Percentiles rank a stretch among this genome's conserved stretches.
Conservation (phyloP, 176 grass and related monocot genomes). For the Bolboschoenus planiculmis region DNA sequence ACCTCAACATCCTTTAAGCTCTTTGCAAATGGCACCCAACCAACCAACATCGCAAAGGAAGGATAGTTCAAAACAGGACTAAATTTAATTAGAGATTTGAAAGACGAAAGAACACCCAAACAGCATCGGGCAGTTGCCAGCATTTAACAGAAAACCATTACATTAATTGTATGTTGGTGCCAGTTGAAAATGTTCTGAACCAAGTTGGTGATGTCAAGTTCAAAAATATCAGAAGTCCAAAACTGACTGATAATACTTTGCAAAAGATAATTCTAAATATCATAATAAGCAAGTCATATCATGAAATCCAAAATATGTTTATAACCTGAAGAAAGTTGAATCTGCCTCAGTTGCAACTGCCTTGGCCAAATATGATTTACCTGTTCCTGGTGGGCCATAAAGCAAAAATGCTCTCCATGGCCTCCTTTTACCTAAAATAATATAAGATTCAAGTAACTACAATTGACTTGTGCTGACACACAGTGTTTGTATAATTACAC, state of each 20-base stretch:
- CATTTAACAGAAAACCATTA: background rate
- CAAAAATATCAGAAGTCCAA: background rate
- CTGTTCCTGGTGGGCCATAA: slow-evolving; percentile 96
- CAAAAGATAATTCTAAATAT: background rate
- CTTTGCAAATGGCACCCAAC: background rate
- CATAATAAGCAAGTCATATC: background rate
- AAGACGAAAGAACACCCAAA: background rate
- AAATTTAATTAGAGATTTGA: background rate
- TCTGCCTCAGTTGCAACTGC: slow-evolving; percentile 97
- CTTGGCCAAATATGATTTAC: slow-evolving; percentile 99
- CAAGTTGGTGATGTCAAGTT: background rate
- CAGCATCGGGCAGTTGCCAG: background rate
- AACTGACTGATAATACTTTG: background rate
- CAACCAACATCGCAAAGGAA: background rate
- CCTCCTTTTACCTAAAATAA: slow-evolving; percentile 67
- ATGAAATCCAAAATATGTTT: background rate
- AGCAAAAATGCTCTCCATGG: slow-evolving; percentile 99
- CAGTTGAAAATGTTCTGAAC: background rate
- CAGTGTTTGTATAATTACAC: background rate
- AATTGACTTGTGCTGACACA: background rate
- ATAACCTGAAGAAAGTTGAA: slow-evolving; percentile 94
- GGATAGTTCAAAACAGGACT: background rate
- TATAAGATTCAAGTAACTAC: background rate
- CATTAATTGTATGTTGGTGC: background rate
- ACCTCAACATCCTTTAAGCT: background rate